phyloP scores from a whole-genome alignment of 1,284 basidiomycete genomes.

The Volvariella volvacea region DNA sequence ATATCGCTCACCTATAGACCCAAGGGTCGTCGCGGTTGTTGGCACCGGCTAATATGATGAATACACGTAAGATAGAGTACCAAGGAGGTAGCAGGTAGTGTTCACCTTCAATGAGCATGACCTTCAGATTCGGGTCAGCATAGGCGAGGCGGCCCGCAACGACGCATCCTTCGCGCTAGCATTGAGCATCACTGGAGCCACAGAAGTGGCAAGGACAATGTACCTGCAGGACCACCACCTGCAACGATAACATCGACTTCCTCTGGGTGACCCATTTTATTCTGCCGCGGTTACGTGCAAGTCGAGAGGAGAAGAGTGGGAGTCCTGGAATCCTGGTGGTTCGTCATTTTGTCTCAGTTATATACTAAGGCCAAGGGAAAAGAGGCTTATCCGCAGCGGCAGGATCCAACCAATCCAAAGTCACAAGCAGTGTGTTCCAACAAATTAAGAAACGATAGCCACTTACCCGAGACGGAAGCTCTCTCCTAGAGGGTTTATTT shows the following conservation, averaged over 20 bases:
- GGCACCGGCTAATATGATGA: slow-evolving; percentile 39
- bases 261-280: slow-evolving; percentile 56
- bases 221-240: slow-evolving; percentile 60
- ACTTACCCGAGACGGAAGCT: no score
- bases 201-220: slow-evolving; percentile 3
- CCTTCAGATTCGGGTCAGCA: slow-evolving; percentile 65
- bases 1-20: slow-evolving; percentile 56
- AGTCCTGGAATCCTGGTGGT: background rate
- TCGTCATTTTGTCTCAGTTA: no score
- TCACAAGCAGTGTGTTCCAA: no score
- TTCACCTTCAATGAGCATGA: slow-evolving; percentile 67
- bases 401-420: no score
- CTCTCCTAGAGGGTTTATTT: no score
- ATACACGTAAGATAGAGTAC: background rate
- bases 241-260: slow-evolving; percentile 69
- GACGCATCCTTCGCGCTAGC: slow-evolving; percentile 41
- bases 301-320: background rate
- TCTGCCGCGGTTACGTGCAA: background rate
- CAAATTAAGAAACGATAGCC: no score
- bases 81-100: background rate
- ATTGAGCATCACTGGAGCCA: slow-evolving; percentile 2
- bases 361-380: no score
- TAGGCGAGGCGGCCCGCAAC: slow-evolving; percentile 64
- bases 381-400: no score
- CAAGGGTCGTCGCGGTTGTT: slow-evolving; percentile 72